Base-by-base conservation (phyloP, 495 filamentous ascomycete species). In the Xylaria curta region DNA sequence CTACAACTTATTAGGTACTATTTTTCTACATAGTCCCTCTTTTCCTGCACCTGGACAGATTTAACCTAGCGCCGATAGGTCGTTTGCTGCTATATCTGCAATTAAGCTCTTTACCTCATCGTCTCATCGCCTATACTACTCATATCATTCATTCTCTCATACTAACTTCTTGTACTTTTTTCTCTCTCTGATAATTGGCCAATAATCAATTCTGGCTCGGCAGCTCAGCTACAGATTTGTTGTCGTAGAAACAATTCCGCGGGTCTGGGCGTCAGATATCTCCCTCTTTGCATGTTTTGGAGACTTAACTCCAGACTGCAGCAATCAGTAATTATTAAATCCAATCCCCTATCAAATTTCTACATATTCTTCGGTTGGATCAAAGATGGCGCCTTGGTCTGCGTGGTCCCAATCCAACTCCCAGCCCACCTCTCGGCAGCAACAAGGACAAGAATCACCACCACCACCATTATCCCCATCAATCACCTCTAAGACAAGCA, bases 351-450 rank as follows among this genome's bases (percentile, higher is more conserved):
- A 42, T 33, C 42, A 0, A 12, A 33, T 36, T 28, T 17, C 44
- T 58, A 28, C 4, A 46, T 21, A 9, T 19, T 24, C 4, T 33
- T 21, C 9, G 42, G 7, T 44, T 33, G 21, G 38, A 53, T 17
- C 46, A 66, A 31, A 28, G 8, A 71, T 71, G 69, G 61, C 69
- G 8, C 69, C 62, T 38, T 71, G 69, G 69, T 66, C 69, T 36
- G 42, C 2, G 7, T 71, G 69, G 69, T 66, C n/a, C 36, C 56
- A 59, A 38, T 8, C 56, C 54, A 24, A 28, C 54, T 33, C 56
- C 10, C 44, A 70, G 31, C 49, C 58, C 36, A 44, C 44, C 38
- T 62, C 68, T 42, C 68, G 54, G 33, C 44, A 70, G 21, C 68
- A 64, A 70, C 46, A 66, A 26, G 24, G 36, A 51, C 56, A 51